Evolutionary conservation across 176 grass and related monocot species (phyloP), one percentile per base, ranked within the genome.

Genomic region (Oryza rufipogon): DNA sequence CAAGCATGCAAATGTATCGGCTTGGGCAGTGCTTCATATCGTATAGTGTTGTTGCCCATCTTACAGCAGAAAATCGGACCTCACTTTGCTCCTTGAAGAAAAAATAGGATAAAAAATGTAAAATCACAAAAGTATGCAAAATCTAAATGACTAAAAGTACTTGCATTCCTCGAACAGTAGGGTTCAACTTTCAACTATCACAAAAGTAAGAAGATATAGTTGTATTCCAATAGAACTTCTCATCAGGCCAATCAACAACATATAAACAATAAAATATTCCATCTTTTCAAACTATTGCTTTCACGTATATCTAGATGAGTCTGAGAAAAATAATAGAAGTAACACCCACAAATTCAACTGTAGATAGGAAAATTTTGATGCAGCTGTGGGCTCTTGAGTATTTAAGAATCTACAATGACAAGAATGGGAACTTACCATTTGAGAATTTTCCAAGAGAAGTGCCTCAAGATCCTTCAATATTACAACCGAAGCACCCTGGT

Each of bases 1-100:
- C 91, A 85, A 90, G 87, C 91, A 97, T 95, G 84, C 95, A 97
- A 90, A 97, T 97, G 56, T 95, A 97, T 20, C 42, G 42, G 42
- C 42, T 44, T 44, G 42, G 42, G 42, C 42, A 44, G 42, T 44
- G 42, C 42, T 44, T 44, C 42, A 44, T 44, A 44, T 44, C 42
- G 42, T 44, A 44, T 44, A 44, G 42, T 30, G 42, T 44, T 44
- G 42, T 44, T 44, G 42, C 42, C 42, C 42, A 44, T 44, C 42
- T 44, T 44, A 44, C 42, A 44, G 42, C 42, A 44, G 42, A 44
- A 44, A 44, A 44, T 9, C 42, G 42, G 9, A 44, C 42, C 42
- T 44, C 42, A 44, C 9, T 44, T 44, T 44, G 92, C 79, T 91
- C 95, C 95, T 97, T 87, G 25, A 84, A 77, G 28, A 87, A 87